Percentiles rank a stretch among this genome's conserved stretches.
phyloP scores from a whole-genome alignment of 169 alveolate genomes.

The Eimeria acervulina region DNA sequence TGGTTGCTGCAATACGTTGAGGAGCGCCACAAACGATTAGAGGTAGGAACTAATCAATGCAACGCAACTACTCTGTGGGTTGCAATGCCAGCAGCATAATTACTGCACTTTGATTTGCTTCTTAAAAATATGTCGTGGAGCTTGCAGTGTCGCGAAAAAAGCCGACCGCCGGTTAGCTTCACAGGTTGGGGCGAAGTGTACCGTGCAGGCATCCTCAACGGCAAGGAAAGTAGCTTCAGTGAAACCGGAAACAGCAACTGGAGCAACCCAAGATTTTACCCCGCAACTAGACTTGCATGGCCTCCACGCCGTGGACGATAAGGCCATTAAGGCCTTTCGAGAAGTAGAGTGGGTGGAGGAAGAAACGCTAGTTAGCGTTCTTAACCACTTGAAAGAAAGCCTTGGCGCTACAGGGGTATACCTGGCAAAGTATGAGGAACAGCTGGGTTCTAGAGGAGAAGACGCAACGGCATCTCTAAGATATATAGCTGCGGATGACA shows the following conservation, averaged over 20 bases:
- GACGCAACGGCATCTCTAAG: not conserved
- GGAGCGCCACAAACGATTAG: not conserved
- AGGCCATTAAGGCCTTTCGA: not conserved
- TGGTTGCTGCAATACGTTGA: constrained; percentile 62
- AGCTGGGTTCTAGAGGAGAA: constrained; percentile 6
- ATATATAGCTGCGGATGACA: constrained; percentile 32
- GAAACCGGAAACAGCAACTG: not conserved
- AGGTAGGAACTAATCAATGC: not conserved
- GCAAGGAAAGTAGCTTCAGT: not conserved
- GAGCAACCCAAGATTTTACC: not conserved
- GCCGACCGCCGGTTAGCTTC: too few species aligned
- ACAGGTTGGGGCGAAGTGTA: not conserved
- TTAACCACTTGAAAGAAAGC: constrained; percentile 1
- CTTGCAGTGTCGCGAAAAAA: not conserved
- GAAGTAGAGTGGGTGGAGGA: constrained; percentile 63
- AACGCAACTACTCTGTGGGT: not conserved
- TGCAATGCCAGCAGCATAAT: not conserved
- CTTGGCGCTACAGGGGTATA: constrained; percentile 66
- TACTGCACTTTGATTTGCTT: not conserved
- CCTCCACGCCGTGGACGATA: not conserved
- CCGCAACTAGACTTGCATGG: not conserved
- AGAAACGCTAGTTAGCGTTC: not conserved
- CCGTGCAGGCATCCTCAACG: constrained; percentile 3
- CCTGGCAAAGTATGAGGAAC: constrained; percentile 67
- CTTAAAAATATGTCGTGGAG: not conserved